Evolutionary conservation across 2,329 filamentous ascomycete genomes (phyloP).

Genomic region (Grosmannia serpens): DNA sequence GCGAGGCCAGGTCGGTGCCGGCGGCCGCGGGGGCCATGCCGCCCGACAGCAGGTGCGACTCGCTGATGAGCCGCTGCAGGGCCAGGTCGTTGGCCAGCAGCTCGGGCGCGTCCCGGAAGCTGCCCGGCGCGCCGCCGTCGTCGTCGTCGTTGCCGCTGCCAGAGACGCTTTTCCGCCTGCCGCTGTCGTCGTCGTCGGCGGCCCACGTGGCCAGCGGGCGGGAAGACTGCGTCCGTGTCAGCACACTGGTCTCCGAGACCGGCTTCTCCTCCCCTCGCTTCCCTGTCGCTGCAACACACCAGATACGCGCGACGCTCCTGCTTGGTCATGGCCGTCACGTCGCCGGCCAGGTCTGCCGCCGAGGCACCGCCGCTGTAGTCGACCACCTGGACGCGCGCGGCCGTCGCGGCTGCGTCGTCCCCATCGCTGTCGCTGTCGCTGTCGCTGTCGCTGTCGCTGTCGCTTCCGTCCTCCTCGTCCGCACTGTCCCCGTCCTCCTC

Average conservation of each 20-base stretch:
- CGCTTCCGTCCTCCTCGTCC: slow-evolving; percentile 24
- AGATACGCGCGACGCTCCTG: slow-evolving; percentile 70
- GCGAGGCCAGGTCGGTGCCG: slow-evolving; percentile 22
- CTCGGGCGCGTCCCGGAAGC: slow-evolving; percentile 46
- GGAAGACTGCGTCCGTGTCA: slow-evolving; percentile 30
- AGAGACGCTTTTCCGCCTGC: too few relatives aligned
- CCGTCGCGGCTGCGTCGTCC: slow-evolving; percentile 2
- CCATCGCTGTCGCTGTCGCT: slow-evolving; percentile 14
- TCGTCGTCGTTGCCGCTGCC: not conserved
- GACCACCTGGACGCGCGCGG: slow-evolving; percentile 51
- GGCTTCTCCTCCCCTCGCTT: too few relatives aligned
- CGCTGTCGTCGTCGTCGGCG: not conserved
- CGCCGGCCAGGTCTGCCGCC: slow-evolving; percentile 9
- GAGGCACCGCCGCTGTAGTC: slow-evolving; percentile 40
- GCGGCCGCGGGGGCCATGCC: slow-evolving; percentile 28
- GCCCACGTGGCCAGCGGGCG: slow-evolving; percentile 27
- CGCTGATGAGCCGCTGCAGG: slow-evolving; percentile 77
- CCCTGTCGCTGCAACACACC: too few relatives aligned
- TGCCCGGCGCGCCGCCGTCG: slow-evolving; percentile 13
- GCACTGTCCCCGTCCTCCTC: too few relatives aligned
- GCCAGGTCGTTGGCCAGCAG: slow-evolving; percentile 88
- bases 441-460: slow-evolving; percentile 12
- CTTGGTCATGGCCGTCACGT: slow-evolving; percentile 39
- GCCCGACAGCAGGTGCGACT: slow-evolving; percentile 73
- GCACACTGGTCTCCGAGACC: too few relatives aligned